A percentile compares a stretch with the other conserved stretches of the same genome.
Conservation (phyloP, 805 yeast species). For the Saccharomyces paradoxus region DNA sequence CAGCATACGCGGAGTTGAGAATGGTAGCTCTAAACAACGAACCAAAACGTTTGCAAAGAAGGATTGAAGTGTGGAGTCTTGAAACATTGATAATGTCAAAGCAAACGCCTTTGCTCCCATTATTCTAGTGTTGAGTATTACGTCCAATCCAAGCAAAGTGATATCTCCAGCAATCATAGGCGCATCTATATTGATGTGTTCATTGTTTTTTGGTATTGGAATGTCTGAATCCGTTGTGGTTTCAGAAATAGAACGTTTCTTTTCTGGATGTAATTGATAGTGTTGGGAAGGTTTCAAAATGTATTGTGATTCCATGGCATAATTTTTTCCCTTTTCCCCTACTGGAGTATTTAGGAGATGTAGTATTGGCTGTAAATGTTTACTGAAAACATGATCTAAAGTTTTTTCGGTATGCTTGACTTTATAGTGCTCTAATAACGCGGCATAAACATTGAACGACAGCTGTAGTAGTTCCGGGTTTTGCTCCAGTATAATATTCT, state of each 20-base stretch:
- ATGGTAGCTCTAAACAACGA: conserved; percentile 46
- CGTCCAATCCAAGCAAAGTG: conserved; percentile 68
- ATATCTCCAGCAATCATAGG: conserved; percentile 91
- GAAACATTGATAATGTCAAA: conserved; percentile 44
- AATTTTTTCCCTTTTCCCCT: conserved; percentile 84
- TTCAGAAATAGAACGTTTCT: conserved; percentile 27
- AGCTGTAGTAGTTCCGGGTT: conserved; percentile 60
- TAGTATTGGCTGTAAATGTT: conserved; percentile 53
- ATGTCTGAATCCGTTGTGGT: conserved; percentile 30
- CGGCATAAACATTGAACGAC: conserved; percentile 54
- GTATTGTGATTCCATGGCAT: conserved; percentile 68
- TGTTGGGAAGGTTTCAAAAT: conserved; percentile 65
- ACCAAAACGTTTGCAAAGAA: conserved; percentile 34
- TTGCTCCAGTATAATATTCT: conserved; percentile 84
- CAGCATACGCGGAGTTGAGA: conserved; percentile 74
- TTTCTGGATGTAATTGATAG: conserved; percentile 28
- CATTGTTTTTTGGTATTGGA: conserved; percentile 44
- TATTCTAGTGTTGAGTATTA: conserved; percentile 65
- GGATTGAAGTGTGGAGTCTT: conserved; percentile 33
- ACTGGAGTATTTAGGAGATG: conserved; percentile 83
- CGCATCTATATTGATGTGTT: conserved; percentile 80
- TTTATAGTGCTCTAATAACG: conserved; percentile 42
- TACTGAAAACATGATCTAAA: conserved; percentile 45
- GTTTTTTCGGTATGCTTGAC: conserved; percentile 30
- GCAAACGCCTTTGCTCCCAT: conserved; percentile 76